A percentile compares a stretch with the other conserved stretches of the same genome.
Conservation (phyloP, 1,284 basidiomycete genomes). For the Puccinia triticina region DNA sequence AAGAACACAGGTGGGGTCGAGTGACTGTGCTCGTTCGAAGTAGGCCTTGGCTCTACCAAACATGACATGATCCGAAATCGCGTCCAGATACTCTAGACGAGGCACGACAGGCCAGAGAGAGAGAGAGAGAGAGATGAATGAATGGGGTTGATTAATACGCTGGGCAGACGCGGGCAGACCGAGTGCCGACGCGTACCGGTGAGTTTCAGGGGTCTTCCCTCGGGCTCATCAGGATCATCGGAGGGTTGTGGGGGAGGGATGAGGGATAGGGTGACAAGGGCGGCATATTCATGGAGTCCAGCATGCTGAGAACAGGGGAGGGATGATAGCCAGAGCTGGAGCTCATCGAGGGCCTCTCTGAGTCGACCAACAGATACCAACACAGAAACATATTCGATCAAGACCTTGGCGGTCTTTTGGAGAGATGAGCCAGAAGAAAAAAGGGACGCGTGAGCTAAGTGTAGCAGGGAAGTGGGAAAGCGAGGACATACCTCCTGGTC, state of each 20-base stretch:
- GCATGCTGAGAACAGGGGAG: conserved; percentile 36
- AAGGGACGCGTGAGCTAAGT: not conserved
- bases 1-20: conserved; percentile 19
- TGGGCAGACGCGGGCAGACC: not conserved
- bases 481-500: conserved; percentile 29
- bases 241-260: not conserved
- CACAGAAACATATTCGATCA: conserved; percentile 33
- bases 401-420: conserved; percentile 24
- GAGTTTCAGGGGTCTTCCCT: not conserved
- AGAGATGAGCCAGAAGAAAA: not conserved
- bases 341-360: conserved; percentile 28
- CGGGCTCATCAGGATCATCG: conserved; percentile 12
- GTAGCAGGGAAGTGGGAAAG: not conserved
- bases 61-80: conserved; percentile 13
- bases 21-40: conserved; percentile 35
- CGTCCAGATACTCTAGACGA: conserved; percentile 16
- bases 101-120: not conserved
- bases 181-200: not conserved
- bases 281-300: conserved; percentile 40
- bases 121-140: too few species aligned
- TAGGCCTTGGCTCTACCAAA: conserved; percentile 35
- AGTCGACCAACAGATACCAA: conserved; percentile 1
- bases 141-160: not conserved
- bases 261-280: conserved; percentile 15
- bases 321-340: conserved; percentile 25